Conservation (phyloP, 257 asterid genomes). For the Solanum pimpinellifolium region DNA sequence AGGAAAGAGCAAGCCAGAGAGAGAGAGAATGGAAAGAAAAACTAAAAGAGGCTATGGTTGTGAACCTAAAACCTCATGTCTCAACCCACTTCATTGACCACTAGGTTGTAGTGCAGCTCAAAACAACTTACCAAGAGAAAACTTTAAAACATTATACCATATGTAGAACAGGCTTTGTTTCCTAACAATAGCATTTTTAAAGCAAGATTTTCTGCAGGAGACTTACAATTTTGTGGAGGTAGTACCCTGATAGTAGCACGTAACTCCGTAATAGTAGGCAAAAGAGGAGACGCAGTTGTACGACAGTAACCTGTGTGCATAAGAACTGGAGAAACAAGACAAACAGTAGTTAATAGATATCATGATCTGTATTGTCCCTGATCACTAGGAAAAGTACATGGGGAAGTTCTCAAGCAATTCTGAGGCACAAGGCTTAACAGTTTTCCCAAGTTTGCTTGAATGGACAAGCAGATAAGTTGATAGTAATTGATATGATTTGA, state of each 20-base stretch:
- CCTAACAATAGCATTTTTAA: neutral
- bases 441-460: neutral
- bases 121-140: neutral
- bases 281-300: conserved; percentile 91
- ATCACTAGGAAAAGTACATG: neutral
- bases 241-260: conserved; percentile 82
- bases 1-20: neutral
- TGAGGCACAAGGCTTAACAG: neutral
- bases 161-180: neutral
- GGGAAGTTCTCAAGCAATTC: neutral
- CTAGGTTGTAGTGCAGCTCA: neutral
- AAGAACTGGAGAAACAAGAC: conserved; percentile 53
- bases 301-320: conserved; percentile 97
- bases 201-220: conserved; percentile 1
- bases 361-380: neutral
- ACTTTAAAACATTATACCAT: neutral
- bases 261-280: conserved; percentile 71
- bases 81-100: neutral
- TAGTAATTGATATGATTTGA: neutral
- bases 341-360: conserved; percentile 17
- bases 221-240: conserved; percentile 91
- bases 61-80: neutral
- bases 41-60: neutral
- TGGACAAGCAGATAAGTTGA: neutral
- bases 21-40: neutral